A percentile compares a stretch with the other conserved stretches of the same genome.
These are phyloP conservation scores for Aspergillus jensenii DNA, from an alignment of 2,329 filamentous ascomycete genomes.

Conservation along the genomic window DNA sequence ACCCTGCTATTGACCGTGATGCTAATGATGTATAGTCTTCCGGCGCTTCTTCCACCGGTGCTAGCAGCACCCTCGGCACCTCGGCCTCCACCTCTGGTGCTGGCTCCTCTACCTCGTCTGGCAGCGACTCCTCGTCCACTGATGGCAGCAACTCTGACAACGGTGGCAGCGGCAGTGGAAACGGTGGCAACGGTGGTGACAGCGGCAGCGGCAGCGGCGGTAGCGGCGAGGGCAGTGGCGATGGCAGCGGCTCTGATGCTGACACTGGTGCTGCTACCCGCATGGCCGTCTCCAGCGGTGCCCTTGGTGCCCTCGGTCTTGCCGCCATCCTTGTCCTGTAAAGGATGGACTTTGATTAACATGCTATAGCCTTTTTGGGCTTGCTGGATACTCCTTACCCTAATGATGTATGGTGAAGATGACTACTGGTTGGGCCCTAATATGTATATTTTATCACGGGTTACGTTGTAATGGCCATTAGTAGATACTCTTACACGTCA, in stretches of 20 bases:
- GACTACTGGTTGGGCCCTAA: constrained; percentile 16
- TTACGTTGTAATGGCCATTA: constrained; percentile 14
- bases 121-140: neutral
- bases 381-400: neutral
- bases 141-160: too few relatives aligned
- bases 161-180: constrained; percentile 14
- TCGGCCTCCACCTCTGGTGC: neutral
- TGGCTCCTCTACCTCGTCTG: constrained; percentile 9
- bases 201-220: constrained; percentile 1
- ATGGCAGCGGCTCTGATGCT: neutral
- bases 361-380: neutral
- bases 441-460: constrained; percentile 20
- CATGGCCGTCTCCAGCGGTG: constrained; percentile 31
- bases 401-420: constrained; percentile 12
- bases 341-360: constrained; percentile 13
- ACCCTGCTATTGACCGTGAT: neutral
- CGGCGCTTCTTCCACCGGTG: constrained; percentile 14
- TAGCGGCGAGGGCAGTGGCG: constrained; percentile 9
- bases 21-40: neutral
- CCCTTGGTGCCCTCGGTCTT: constrained; percentile 42
- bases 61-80: constrained; percentile 7
- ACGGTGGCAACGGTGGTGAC: constrained; percentile 12
- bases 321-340: constrained; percentile 44
- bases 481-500: constrained; percentile 12
- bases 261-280: constrained; percentile 27